Evolutionary conservation across 73 alveolate genomes (phyloP), one percentile per base, ranked within the genome.

Genomic region (Paramecium pentaurelia): DNA sequence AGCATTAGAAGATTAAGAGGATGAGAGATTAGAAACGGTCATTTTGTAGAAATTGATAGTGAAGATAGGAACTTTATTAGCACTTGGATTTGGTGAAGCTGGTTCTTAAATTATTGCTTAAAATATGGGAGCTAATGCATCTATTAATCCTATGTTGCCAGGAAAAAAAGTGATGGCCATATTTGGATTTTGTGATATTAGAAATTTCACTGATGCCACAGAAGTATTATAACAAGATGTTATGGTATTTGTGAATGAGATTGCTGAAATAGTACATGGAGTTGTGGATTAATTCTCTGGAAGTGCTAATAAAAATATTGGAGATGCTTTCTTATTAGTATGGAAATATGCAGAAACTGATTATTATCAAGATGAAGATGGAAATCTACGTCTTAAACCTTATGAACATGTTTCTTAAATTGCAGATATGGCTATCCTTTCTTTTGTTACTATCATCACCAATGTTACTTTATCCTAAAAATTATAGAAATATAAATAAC

Each of bases 281-380:
- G 94, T 88, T 60, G 97, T 97, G 8, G 97, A 95, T 84, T 95
- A 96, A 86, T 97, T 97, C 83, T 97, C 97, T 14, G 99, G 99
- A 8, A 93, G 95, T 49, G 99, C 99, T 8, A 98, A 99, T 95
- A 99, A 98, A 93, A 99, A 99, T 94, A 99, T 98, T 16, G 99
- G 99, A 25, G 99, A 97, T 86, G 99, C 99, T 10, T 99, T 99
- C 95, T 93, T 99, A n/a, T 91, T 98, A 45, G 99, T 96, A 5
- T 97, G 98, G 98, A 95, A 95, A 92, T 97, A 92, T 60, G 93
- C 83, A 36, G 95, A 94, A 28, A 27, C 75, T 38, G 96, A 94
- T 94, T 89, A 71, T 47, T 42, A 34, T 42, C 32, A 22, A 3
- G 88, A 89, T 71, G 16, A 47, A 30, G 86, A 80, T 92, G 97